Evolutionary conservation across 768 basidiomycete species (phyloP).

Genomic region (Tylopilus sp.): DNA sequence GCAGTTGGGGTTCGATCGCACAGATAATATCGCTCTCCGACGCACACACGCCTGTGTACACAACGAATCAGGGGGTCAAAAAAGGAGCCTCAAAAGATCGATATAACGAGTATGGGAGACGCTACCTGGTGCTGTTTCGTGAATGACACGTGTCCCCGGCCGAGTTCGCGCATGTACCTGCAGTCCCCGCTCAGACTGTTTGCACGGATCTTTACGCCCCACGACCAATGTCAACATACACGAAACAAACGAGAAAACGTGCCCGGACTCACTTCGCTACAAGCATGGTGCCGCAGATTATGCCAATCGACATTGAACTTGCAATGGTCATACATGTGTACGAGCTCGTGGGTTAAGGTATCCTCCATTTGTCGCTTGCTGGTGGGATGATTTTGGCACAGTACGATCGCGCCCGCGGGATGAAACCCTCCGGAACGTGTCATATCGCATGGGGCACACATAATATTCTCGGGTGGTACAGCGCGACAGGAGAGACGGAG

Average conservation of each 20-base stretch:
- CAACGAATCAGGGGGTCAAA: slow-evolving; percentile 1
- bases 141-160: slow-evolving; percentile 72
- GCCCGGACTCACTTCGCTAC: slow-evolving; percentile 75
- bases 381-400: slow-evolving; percentile 84
- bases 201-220: slow-evolving; percentile 76
- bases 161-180: slow-evolving; percentile 75
- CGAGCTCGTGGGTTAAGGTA: slow-evolving; percentile 87
- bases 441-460: slow-evolving; percentile 81
- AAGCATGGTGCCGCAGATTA: slow-evolving; percentile 91
- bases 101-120: slow-evolving; percentile 9
- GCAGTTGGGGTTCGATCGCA: slow-evolving; percentile 77
- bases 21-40: slow-evolving; percentile 79
- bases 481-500: slow-evolving; percentile 71
- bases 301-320: slow-evolving; percentile 92
- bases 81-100: slow-evolving; percentile 9
- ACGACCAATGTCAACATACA: neutral
- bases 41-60: slow-evolving; percentile 77
- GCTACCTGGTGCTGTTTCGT: slow-evolving; percentile 92
- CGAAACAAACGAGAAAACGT: neutral
- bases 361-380: slow-evolving; percentile 88
- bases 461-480: slow-evolving; percentile 67
- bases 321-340: slow-evolving; percentile 95
- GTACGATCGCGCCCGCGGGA: slow-evolving; percentile 69
- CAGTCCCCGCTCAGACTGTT: slow-evolving; percentile 95
- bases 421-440: slow-evolving; percentile 82